phyloP scores from a whole-genome alignment of 345 rosid genomes.

The Eucalyptus sideroxylon region DNA sequence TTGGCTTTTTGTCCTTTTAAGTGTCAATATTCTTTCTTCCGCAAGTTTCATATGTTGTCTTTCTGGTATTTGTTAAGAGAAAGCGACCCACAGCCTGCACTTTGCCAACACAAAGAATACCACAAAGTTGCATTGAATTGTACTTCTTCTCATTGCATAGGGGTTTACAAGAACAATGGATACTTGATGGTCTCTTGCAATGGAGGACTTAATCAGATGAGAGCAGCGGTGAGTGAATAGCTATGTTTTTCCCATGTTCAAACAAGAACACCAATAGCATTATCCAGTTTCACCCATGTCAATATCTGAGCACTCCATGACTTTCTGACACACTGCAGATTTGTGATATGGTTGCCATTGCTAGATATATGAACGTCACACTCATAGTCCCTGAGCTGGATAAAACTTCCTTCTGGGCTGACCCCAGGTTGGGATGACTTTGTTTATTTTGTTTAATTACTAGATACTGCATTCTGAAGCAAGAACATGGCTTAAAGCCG shows the following conservation, averaged over 20 bases:
- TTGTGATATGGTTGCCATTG: slow-evolving; percentile 21
- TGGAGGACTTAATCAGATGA: slow-evolving; percentile 19
- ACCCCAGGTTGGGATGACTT: slow-evolving; percentile 10
- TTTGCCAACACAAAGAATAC: too few species aligned
- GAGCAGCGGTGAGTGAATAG: slow-evolving; percentile 7
- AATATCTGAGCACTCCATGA: not conserved
- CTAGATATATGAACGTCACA: slow-evolving; percentile 17
- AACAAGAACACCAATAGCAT: too few species aligned
- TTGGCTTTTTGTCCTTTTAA: not conserved
- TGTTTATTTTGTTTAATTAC: not conserved
- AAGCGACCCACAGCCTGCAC: not conserved
- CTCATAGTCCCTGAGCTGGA: slow-evolving; percentile 21
- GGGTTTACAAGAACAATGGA: slow-evolving; percentile 91
- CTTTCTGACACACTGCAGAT: not conserved
- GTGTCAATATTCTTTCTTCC: not conserved
- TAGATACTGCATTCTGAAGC: not conserved
- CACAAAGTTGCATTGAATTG: not conserved
- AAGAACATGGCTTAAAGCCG: not conserved
- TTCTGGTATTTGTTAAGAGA: not conserved
- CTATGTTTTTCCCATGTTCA: not conserved
- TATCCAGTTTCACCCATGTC: not conserved
- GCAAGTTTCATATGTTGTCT: not conserved
- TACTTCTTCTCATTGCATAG: slow-evolving; percentile 13
- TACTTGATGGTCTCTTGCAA: slow-evolving; percentile 76
- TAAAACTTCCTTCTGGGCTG: slow-evolving; percentile 18